Percentiles rank a stretch among this genome's conserved stretches.
These are phyloP conservation scores for Striga hermonthica DNA, from an alignment of 305 asterid species.

Conservation along the genomic window DNA sequence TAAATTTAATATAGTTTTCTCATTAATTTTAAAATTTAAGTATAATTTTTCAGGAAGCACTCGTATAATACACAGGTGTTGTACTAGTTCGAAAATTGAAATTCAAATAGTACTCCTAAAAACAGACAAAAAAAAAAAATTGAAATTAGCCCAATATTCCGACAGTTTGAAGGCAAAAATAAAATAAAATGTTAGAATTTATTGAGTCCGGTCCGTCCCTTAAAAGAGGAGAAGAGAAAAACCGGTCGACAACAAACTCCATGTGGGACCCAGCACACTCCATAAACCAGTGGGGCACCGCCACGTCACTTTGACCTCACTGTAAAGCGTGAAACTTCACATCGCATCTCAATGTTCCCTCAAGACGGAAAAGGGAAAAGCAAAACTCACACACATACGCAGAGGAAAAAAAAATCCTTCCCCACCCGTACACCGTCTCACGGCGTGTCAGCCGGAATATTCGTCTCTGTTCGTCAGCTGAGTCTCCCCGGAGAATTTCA, in stretches of 20 bases:
- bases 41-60: too few species aligned
- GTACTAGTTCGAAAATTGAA: neutral
- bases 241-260: neutral
- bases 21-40: too few species aligned
- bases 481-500: conserved; percentile 24
- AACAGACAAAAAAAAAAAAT: neutral
- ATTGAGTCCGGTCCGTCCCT: neutral
- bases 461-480: conserved; percentile 20
- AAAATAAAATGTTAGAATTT: conserved; percentile 9
- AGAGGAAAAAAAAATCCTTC: conserved; percentile 12
- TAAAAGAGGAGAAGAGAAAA: conserved; percentile 4
- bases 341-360: conserved; percentile 34
- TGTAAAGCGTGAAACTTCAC: conserved; percentile 50
- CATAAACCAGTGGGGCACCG: conserved; percentile 12
- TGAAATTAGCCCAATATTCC: conserved; percentile 3
- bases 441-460: conserved; percentile 52
- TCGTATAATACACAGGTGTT: too few species aligned
- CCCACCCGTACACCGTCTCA: conserved; percentile 41
- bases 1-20: too few species aligned
- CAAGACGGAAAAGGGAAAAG: neutral
- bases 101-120: neutral
- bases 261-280: conserved; percentile 23
- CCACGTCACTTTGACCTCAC: conserved; percentile 48
- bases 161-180: conserved; percentile 27
- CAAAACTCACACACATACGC: conserved; percentile 14